Conservation (phyloP, 306 rosid genomes). For the Lathyrus sativus region DNA sequence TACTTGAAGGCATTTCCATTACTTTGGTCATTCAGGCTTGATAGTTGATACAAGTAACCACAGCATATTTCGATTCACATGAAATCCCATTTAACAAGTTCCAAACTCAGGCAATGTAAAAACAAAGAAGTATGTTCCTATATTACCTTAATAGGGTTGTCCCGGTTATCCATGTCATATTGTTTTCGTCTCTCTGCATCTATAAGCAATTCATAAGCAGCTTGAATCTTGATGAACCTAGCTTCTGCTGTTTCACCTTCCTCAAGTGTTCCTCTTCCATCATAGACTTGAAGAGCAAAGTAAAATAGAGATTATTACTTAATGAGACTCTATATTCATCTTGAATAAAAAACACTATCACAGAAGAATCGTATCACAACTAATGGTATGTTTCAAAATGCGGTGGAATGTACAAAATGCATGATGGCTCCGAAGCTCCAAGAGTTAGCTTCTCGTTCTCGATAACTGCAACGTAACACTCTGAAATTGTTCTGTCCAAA, state of each 20-base stretch:
- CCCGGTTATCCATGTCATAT: conserved; percentile 82
- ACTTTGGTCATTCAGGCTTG: too few relatives aligned
- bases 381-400: not conserved
- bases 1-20: not conserved
- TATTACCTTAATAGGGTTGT: conserved; percentile 87
- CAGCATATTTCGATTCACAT: not conserved
- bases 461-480: not conserved
- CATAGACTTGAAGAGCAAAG: conserved; percentile 56
- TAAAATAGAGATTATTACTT: conserved; percentile 24
- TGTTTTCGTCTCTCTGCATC: conserved; percentile 66
- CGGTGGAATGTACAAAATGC: not conserved
- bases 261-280: conserved; percentile 90
- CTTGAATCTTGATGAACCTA: conserved; percentile 95
- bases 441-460: not conserved
- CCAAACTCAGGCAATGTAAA: not conserved
- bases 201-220: conserved; percentile 87
- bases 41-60: too few relatives aligned
- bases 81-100: conserved; percentile 4
- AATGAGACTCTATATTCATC: conserved; percentile 25
- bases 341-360: conserved; percentile 16
- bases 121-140: conserved; percentile 5
- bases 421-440: not conserved
- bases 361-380: conserved; percentile 10
- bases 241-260: conserved; percentile 96
- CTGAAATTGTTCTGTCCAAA: not conserved